Evolutionary conservation across 768 basidiomycete species (phyloP), one percentile per base, ranked within the genome.

Genomic region (Bullera alba): DNA sequence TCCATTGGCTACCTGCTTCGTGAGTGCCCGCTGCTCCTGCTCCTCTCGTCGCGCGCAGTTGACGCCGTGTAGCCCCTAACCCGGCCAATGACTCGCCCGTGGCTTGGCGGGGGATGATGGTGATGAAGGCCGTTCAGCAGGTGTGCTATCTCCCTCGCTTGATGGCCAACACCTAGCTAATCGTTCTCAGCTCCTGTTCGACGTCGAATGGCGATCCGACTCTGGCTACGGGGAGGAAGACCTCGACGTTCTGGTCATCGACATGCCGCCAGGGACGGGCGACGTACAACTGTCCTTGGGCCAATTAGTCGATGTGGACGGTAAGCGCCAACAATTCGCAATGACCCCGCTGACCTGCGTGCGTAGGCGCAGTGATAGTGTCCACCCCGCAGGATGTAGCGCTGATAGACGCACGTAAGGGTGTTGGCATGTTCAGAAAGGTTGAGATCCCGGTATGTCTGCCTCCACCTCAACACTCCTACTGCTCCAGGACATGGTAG

Each of bases 21-120:
- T 73, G 27, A 47, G 69, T 60, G 17, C 35, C n/a, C 49, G 25
- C 45, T 12, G 23, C 35, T 41, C 3, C 16, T n/a, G 15, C 29
- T 32, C 27, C 21, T 7, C 30, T 2, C 16, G 49, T 22, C 4
- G 1, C 28, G 8, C 42, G 28, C 8, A 28, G 41, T 37, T 50
- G 48, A 49, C 3, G 34, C 64, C 77, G n/a, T 1, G 58, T 75
- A 27, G 77, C 78, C 5, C 75, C 75, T 25, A 75, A 75, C 36
- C 75, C 79, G 2, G 78, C 78, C 29, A 67, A 73, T 42, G 88
- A 92, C 65, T 81, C 83, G 0, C 83, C 91, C 0, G 79, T 96
- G 27, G 87, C 93, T 26, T 99, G 93, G 93, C 79, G 93, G 22
- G 93, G 93, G 2, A 79, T 95, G 19, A 97, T 96, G 93, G 93